Base-by-base conservation (phyloP, 169 alveolate genomes). In the Cryptosporidium sp. region DNA sequence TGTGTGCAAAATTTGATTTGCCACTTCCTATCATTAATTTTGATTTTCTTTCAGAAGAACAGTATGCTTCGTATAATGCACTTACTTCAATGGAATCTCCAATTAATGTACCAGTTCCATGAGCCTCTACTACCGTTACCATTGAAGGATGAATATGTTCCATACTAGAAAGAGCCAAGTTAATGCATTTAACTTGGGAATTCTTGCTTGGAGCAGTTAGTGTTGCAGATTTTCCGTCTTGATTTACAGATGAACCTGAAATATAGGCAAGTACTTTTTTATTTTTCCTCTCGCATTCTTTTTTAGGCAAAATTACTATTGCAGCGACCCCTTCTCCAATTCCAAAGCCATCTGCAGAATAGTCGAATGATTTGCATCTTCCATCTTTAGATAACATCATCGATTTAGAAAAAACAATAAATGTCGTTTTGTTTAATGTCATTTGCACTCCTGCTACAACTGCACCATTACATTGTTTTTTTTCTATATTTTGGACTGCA, bases 291-390 rank as follows among this genome's bases (percentile, higher is more conserved):
- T 44, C 39, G 3, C 80, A 60, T 48, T 61, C 87, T 9, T 37
- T 31, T 37, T 80, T 53, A 10, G 93, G 93, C 18, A 73, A 60
- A 23, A 93, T 69, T 3, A 89, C 87, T 58, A 91, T 70, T 56
- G 93, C 91, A n/a, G 93, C 93, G 44, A 70, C 87, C 12, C 93
- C 94, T 58, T 94, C 96, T 14, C 96, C 96, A 8, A 94, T 85
- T 23, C 92, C 93, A 62, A 91, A 93, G 29, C 96, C 96, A 33
- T 87, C 91, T 14, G 96, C 96, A 35, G 86, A 69, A 29, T 71
- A 48, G 61, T 94, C 96, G 60, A 94, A 94, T 18, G 96, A 91
- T 67, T 86, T 91, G 67, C 96, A 94, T 52, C 94, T 70, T 31
- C 96, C 95, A 18, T 91, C 94, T n/a, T 48, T 69, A 0, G 95